phyloP scores from a whole-genome alignment of 2,329 filamentous ascomycete genomes.

The Penicillium verrucosum region DNA sequence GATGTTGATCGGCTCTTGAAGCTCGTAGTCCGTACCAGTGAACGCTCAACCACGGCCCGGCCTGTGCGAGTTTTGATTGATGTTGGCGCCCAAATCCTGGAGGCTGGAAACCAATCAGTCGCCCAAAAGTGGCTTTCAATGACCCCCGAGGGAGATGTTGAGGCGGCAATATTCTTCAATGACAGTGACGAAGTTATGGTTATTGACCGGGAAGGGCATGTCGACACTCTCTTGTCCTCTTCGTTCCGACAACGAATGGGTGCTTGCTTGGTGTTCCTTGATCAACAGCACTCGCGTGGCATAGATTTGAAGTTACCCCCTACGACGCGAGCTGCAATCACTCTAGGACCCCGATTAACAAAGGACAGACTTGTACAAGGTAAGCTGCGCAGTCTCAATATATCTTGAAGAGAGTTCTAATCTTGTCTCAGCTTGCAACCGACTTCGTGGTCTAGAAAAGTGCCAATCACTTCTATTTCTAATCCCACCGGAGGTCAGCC shows the following conservation, averaged over 20 bases:
- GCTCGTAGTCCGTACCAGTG: not conserved
- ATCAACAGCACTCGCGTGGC: not conserved
- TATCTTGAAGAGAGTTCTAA: not conserved
- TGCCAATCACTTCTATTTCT: not conserved
- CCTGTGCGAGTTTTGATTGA: not conserved
- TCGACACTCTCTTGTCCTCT: not conserved
- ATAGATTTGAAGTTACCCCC: not conserved
- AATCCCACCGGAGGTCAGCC: not conserved
- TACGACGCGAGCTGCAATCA: not conserved
- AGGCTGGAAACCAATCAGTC: not conserved
- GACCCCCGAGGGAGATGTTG: not conserved
- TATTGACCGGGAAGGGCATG: not conserved
- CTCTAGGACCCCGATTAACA: not conserved
- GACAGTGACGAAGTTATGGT: not conserved
- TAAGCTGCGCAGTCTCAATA: not conserved
- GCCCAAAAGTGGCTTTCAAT: not conserved
- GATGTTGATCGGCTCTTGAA: not conserved
- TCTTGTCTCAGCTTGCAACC: not conserved
- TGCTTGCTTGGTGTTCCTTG: not conserved
- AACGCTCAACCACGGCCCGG: not conserved
- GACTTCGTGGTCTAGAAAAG: not conserved
- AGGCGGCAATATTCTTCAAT: not conserved
- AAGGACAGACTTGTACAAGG: not conserved
- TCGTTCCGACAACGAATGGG: not conserved
- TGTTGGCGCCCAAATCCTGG: not conserved